Conservation (phyloP, 176 grass and related monocot genomes). For the Microstegium vimineum region DNA sequence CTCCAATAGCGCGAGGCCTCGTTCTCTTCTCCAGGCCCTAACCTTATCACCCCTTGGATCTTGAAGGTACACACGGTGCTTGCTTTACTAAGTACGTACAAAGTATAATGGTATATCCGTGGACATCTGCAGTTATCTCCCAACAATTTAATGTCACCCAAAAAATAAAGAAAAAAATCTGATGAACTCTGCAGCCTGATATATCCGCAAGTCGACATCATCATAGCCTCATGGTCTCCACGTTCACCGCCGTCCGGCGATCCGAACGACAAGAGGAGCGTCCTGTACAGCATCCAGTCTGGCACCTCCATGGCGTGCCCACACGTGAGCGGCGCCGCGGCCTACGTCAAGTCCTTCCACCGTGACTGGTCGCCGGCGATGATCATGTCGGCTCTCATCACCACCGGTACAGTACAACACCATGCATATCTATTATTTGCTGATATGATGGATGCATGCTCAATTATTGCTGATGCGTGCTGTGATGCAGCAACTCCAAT, state of each 20-base stretch:
- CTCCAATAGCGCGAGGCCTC: conserved; percentile 29
- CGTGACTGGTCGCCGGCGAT: conserved; percentile 50
- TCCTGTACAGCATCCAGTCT: conserved; percentile 13
- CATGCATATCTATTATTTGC: no score
- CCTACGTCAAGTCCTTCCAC: conserved; percentile 54
- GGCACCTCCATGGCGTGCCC: conserved; percentile 49
- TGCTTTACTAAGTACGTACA: no score
- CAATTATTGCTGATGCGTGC: no score
- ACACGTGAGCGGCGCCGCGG: conserved; percentile 19
- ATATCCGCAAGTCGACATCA: conserved; percentile 35
- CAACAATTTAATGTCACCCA: not conserved
- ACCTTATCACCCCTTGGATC: conserved; percentile 38
- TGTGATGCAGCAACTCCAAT: conserved; percentile 41
- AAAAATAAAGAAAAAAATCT: no score
- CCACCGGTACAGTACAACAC: conserved; percentile 35
- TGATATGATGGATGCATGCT: no score
- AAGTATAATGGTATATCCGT: no score
- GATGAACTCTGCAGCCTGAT: conserved; percentile 34
- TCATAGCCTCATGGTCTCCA: conserved; percentile 37
- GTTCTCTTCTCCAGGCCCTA: conserved; percentile 49
- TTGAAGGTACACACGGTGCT: conserved; percentile 58
- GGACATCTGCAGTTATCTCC: not conserved
- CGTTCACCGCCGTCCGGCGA: not conserved
- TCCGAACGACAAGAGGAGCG: not conserved
- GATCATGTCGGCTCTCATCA: conserved; percentile 55